These are phyloP conservation scores for Pythium insidiosum DNA, from an alignment of 352 stramenopile genomes.

Conservation along the genomic window DNA sequence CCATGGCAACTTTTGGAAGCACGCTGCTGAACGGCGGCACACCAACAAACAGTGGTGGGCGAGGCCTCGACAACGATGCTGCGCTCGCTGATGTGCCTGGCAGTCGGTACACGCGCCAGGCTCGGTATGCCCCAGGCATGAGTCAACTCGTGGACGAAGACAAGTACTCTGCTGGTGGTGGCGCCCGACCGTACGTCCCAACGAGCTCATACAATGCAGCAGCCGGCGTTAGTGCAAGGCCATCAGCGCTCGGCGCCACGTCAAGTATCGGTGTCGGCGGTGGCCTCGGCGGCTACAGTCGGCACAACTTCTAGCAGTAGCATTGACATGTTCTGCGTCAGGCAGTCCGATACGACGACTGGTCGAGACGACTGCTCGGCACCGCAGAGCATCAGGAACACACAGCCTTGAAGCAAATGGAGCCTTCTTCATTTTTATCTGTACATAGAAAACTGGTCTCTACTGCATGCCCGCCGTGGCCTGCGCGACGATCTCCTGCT, in stretches of 20 bases:
- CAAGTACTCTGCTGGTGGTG: slow-evolving; percentile 39
- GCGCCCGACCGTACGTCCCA: slow-evolving; percentile 39
- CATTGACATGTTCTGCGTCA: no score
- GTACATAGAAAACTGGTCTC: not conserved
- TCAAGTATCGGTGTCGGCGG: slow-evolving; percentile 41
- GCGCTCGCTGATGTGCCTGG: slow-evolving; percentile 33
- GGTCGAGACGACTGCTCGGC: no score
- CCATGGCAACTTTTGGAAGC: slow-evolving; percentile 60
- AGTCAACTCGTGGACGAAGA: slow-evolving; percentile 41
- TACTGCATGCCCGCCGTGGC: slow-evolving; percentile 30
- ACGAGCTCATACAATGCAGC: no score
- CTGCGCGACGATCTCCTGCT: slow-evolving; percentile 88
- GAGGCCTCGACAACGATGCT: slow-evolving; percentile 38
- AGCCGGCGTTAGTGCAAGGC: no score
- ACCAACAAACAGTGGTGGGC: slow-evolving; percentile 29
- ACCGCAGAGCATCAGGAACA: no score
- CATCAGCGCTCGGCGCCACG: no score
- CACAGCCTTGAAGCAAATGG: no score
- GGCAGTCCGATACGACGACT: no score
- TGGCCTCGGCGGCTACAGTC: slow-evolving; percentile 50
- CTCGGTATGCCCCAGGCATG: slow-evolving; percentile 68
- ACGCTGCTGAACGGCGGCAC: slow-evolving; percentile 52
- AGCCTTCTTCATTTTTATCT: no score
- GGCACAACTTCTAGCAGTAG: slow-evolving; percentile 81
- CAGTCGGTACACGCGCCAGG: slow-evolving; percentile 74